Evolutionary conservation across 31 red algal species (phyloP), one percentile per base, ranked within the genome.

Genomic region (Odonthalia washingtoniensis): DNA sequence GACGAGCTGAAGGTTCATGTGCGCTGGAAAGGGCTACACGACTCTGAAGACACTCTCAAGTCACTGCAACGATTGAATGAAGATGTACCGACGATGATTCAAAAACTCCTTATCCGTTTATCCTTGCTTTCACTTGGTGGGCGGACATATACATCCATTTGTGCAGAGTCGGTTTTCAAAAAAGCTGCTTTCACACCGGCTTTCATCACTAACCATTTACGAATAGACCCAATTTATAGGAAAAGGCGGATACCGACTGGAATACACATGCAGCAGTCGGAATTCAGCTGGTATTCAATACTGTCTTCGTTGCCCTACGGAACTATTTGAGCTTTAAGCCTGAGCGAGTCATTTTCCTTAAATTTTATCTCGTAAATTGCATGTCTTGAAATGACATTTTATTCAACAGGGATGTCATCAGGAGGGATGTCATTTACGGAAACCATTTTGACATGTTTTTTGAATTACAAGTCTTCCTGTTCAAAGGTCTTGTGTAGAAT

Each of bases 171-270:
- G 28, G 66, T 70, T 40, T 84, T 30, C 2, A 84, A 39, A 45
- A 84, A 84, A 40, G 64, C 81, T 17, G 5, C 81, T 72, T 72
- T 72, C 9, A 84, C 43, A n/a, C 72, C 81, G 1, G 0, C 81
- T 45, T 57, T 70, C 30, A 21, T 65, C 24, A 72, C 72, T 0
- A 57, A 14, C 35, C 37, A 84, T 2, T 36, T 5, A 0, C 49
- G 5, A 46, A 84, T 38, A 14, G 64, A 52, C 36, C 3, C 27
- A 28, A 84, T n/a, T 6, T 39, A 68, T 3, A 83, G 62, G 32
- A 83, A 39, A n/a, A 83, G 43, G 4, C 80, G 63, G 16, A 83
- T 65, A 33, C 80, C 80, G 4, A 70, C 39, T 2, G 80, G 62
- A 0, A 24, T 28, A 70, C 80, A 83, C 4, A 61, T 83, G 1